These are phyloP conservation scores for Pythium apleroticum DNA, from an alignment of 352 stramenopile genomes.

Conservation along the genomic window DNA sequence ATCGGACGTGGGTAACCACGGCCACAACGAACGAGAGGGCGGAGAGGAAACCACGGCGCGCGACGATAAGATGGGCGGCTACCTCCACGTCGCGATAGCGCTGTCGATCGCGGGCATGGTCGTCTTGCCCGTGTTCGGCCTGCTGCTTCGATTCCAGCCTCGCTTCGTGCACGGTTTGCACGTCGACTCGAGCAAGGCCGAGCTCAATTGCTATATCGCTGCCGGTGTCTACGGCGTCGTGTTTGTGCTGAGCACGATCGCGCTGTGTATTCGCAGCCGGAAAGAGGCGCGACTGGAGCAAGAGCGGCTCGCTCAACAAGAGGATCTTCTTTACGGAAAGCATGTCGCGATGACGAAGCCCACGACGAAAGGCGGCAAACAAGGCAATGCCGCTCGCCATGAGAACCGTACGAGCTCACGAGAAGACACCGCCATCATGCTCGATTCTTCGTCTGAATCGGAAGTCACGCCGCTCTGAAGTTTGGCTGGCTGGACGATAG, in stretches of 20 bases:
- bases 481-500: neutral
- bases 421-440: conserved; percentile 24
- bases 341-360: conserved; percentile 5
- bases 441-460: conserved; percentile 17
- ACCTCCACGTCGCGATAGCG: conserved; percentile 38
- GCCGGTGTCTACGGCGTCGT: conserved; percentile 47
- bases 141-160: conserved; percentile 58
- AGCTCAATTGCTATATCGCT: conserved; percentile 66
- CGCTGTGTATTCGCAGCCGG: conserved; percentile 27
- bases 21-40: neutral
- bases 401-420: conserved; percentile 20
- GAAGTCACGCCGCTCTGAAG: conserved; percentile 9
- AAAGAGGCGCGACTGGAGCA: neutral
- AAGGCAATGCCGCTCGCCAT: neutral
- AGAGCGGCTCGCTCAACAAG: conserved; percentile 3
- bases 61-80: conserved; percentile 25
- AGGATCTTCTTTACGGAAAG: neutral
- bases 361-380: neutral
- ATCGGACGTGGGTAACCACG: conserved; percentile 3
- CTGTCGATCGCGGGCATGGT: conserved; percentile 50
- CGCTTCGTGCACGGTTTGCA: conserved; percentile 57
- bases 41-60: neutral
- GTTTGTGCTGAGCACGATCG: conserved; percentile 34
- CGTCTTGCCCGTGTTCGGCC: conserved; percentile 54
- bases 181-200: conserved; percentile 36